Percentiles rank a stretch among this genome's conserved stretches.
These are phyloP conservation scores for Mayamaea pseudoterrestris DNA, from an alignment of 108 stramenopile genomes.

Conservation along the genomic window DNA sequence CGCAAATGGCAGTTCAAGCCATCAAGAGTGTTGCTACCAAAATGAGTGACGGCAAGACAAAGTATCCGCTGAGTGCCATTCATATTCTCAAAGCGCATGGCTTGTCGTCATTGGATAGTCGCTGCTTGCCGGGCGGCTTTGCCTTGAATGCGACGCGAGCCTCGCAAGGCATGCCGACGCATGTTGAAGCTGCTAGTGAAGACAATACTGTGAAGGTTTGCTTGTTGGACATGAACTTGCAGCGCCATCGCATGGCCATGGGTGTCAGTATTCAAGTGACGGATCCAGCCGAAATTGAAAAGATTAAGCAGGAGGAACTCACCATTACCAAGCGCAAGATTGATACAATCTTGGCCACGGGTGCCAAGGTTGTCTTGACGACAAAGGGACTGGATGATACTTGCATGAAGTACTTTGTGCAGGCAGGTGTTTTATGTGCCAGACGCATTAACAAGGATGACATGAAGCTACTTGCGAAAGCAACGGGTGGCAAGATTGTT, in stretches of 20 bases:
- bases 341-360: constrained; percentile 91
- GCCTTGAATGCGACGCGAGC: constrained; percentile 92
- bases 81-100: constrained; percentile 99
- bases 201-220: constrained; percentile 88
- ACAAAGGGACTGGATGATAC: constrained; percentile 99
- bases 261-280: constrained; percentile 91
- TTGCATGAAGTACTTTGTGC: constrained; percentile 99
- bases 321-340: constrained; percentile 99
- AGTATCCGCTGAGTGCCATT: constrained; percentile 93
- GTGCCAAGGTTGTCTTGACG: constrained; percentile 95
- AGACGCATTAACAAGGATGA: constrained; percentile 95
- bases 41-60: constrained; percentile 31
- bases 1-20: constrained; percentile 92
- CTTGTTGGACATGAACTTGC: constrained; percentile 96
- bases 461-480: constrained; percentile 95
- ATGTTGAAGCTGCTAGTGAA: too few species aligned
- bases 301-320: constrained; percentile 95
- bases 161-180: constrained; percentile 95
- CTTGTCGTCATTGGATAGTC: constrained; percentile 84
- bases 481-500: constrained; percentile 92
- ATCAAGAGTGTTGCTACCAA: constrained; percentile 71
- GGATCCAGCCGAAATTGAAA: constrained; percentile 88
- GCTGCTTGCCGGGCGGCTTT: constrained; percentile 90
- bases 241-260: constrained; percentile 98
- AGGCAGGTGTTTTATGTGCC: constrained; percentile 93